Conservation (phyloP, 2,329 filamentous ascomycete species). For the Alternaria sp. region DNA sequence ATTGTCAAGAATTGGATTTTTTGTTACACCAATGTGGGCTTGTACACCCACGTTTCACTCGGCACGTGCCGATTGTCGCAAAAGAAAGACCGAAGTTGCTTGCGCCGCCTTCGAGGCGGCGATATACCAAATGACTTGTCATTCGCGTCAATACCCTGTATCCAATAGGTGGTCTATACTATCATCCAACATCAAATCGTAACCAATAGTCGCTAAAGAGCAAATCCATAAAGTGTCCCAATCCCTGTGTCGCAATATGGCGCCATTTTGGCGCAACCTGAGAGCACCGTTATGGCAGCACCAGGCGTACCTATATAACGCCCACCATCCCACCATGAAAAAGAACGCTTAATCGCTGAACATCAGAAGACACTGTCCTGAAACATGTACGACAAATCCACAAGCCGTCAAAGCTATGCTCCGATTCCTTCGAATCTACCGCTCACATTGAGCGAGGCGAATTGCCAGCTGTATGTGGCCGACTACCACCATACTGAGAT, state of each 20-base stretch:
- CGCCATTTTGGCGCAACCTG: constrained; percentile 25
- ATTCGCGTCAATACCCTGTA: neutral
- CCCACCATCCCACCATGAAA: constrained; percentile 15
- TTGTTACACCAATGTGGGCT: neutral
- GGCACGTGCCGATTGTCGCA: neutral
- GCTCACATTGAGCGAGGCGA: constrained; percentile 32
- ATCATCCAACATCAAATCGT: constrained; percentile 7
- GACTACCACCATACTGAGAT: constrained; percentile 35
- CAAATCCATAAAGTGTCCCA: constrained; percentile 4
- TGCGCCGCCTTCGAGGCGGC: neutral
- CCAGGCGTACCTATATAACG: constrained; percentile 12
- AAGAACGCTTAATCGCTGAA: constrained; percentile 15
- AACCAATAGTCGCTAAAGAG: constrained; percentile 1
- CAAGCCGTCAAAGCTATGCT: neutral
- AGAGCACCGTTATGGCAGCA: neutral
- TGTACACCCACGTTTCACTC: neutral
- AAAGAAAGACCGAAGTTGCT: neutral
- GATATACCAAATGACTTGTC: constrained; percentile 1
- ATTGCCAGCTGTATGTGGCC: constrained; percentile 30
- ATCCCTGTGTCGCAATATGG: constrained; percentile 28
- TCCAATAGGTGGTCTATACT: constrained; percentile 9
- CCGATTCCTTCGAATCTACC: neutral
- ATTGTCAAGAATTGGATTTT: neutral
- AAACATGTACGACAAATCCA: neutral
- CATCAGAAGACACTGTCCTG: neutral